These are phyloP conservation scores for Pythium graminicola DNA, from an alignment of 352 stramenopile species.

Conservation along the genomic window DNA sequence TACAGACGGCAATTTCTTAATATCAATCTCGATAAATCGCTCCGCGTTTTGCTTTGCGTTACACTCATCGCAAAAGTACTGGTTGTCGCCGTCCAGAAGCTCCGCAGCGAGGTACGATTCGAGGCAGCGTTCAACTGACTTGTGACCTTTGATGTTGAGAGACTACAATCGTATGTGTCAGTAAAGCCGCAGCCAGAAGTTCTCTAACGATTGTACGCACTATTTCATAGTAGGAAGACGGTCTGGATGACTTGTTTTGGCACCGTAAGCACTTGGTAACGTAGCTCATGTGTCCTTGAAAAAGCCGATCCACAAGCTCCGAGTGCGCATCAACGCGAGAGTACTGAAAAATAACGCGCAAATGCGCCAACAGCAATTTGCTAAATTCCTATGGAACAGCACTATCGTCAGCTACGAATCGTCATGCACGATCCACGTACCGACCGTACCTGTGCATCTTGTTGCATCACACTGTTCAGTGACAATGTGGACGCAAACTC, in stretches of 20 bases:
- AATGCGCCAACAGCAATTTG: conserved; percentile 74
- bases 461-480: conserved; percentile 78
- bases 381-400: conserved; percentile 85
- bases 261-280: conserved; percentile 77
- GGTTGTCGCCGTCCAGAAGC: conserved; percentile 78
- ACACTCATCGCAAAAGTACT: conserved; percentile 82
- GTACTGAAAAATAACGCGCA: conserved; percentile 71
- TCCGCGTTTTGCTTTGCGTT: conserved; percentile 67
- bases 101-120: conserved; percentile 66
- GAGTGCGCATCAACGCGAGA: conserved; percentile 45
- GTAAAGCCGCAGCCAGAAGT: not conserved
- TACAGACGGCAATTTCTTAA: conserved; percentile 44
- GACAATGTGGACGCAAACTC: conserved; percentile 73
- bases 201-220: conserved; percentile 21
- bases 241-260: conserved; percentile 50
- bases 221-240: conserved; percentile 79
- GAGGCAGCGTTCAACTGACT: conserved; percentile 62
- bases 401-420: too few relatives aligned
- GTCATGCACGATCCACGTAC: too few relatives aligned
- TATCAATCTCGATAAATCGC: conserved; percentile 63
- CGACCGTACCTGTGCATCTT: conserved; percentile 76
- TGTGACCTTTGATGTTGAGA: conserved; percentile 80
- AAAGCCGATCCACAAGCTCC: conserved; percentile 68
- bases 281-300: conserved; percentile 79
- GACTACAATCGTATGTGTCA: conserved; percentile 30